Percentiles rank a stretch among this genome's conserved stretches.
These are phyloP conservation scores for Eucalyptus urophylla DNA, from an alignment of 345 rosid species.

Conservation along the genomic window DNA sequence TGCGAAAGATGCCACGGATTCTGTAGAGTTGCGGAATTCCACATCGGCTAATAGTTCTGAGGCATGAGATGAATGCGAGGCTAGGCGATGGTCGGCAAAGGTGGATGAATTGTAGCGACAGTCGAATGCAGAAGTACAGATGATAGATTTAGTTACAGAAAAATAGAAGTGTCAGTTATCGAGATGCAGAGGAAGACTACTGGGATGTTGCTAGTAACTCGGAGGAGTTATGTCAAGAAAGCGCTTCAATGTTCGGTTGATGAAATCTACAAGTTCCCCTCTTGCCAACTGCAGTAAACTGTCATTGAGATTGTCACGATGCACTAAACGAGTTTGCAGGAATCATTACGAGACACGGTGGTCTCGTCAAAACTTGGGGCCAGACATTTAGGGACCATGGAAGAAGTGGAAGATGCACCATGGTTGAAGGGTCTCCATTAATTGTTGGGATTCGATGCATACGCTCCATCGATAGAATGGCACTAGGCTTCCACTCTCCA, in stretches of 20 bases:
- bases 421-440: not conserved
- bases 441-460: not conserved
- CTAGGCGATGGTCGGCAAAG: not conserved
- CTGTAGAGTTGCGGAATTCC: not conserved
- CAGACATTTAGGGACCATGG: not conserved
- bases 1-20: not conserved
- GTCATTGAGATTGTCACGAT: not conserved
- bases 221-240: not conserved
- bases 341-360: not conserved
- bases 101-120: not conserved
- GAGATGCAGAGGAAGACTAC: not conserved
- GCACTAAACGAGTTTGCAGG: not conserved
- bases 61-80: not conserved
- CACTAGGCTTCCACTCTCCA: no score
- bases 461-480: no score
- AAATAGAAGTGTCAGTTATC: not conserved
- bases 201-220: not conserved
- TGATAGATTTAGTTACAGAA: not conserved
- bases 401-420: not conserved
- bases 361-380: not conserved
- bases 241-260: not conserved
- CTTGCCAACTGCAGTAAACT: not conserved
- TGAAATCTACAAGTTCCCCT: not conserved
- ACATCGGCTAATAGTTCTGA: not conserved
- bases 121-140: not conserved